Evolutionary conservation across 2,329 filamentous ascomycete genomes (phyloP), one percentile per base, ranked within the genome.

Genomic region (Aspergillus sp.): DNA sequence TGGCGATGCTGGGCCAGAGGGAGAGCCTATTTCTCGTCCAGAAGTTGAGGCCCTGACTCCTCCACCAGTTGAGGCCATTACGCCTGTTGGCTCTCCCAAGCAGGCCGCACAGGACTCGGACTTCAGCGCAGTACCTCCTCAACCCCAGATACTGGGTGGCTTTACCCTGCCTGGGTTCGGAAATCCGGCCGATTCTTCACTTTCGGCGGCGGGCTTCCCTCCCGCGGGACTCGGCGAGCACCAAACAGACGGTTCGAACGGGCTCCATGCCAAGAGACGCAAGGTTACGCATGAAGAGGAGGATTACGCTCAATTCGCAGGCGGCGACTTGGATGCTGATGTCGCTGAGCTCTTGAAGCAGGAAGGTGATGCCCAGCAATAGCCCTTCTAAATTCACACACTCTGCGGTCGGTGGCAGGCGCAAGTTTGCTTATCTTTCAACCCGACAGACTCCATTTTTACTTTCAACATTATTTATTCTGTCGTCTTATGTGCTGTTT

Each of bases 11-110:
- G 66, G 70, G 8, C 60, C 50, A 8, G 63, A 68, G n/a, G 65
- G 69, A 64, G 66, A 73, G 44, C 38, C 76, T 75, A 50, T 68
- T 13, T n/a, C 62, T 55, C 87, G 91, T 36, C 93, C 94, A 1
- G 87, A 93, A 67, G 84, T 96, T 59, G 94, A 98, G 75, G 90
- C 88, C 5, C 82, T 97, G 58, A 97, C 93, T 0, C 93, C 92
- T n/a, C 90, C 90, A 1, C 80, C 87, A 2, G 83, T 86, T 61
- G 85, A 86, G 58, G 77, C 78, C 8, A 76, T 84, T 58, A 83
- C 82, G 0, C 83, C 84, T 19, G 78, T 82, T 54, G 80, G 77
- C 7, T 82, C 81, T 5, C 82, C 82, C 0, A 71, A 75, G 54
- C 76, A 73, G 55, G 72, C 61, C 63, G 70, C 54, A 17, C 69